Base-by-base conservation (phyloP, 208 protist genomes). In the Acanthamoeba culbertsoni region DNA sequence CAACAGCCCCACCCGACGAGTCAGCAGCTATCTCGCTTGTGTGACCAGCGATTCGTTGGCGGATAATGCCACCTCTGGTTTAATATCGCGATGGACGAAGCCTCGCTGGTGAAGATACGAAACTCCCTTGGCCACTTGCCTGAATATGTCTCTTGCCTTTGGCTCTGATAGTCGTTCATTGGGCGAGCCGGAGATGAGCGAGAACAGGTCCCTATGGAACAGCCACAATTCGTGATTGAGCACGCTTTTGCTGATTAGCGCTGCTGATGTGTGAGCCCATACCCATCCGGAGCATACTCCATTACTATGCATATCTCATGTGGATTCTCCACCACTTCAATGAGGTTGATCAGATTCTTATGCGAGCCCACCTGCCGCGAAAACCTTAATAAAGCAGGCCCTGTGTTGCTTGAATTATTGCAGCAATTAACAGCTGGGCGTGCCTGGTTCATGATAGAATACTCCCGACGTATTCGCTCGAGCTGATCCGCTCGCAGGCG, bases 361-460 rank as follows among this genome's bases (percentile, higher is more conserved):
- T 88, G 42, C 20, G 68, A 79, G 7, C 16, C 51, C 14, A 75
- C 63, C 63, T 75, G 63, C 1, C 18, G 6, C 16, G 33, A 6
- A 35, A 43, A 43, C 33, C 6, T 16, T 2, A 37, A 23, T 35
- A 75, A 35, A 18, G 26, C 62, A 40, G 2, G 18, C 28, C 28
- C 12, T 40, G 62, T 1, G 18, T 31, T 14, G 62, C 18, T n/a
- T 8, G 1, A 31, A 1, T n/a, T n/a, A 57, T 12, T 0, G 26
- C 14, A 57, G 26, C 51, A 12, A 12, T 7, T 55, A 55, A 18
- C 12, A 23, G 48, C 20, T 68, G 23, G 59, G 23, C 59, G 63
- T 26, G 62, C 77, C 43, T 88, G 77, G 31, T 88, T 88, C 77
- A 88, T 88, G 43, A 88, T 88, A n/a, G 77, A 88, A 53, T 88